Conservation (phyloP, 768 basidiomycete species). For the Amanita pseudoporphyria region DNA sequence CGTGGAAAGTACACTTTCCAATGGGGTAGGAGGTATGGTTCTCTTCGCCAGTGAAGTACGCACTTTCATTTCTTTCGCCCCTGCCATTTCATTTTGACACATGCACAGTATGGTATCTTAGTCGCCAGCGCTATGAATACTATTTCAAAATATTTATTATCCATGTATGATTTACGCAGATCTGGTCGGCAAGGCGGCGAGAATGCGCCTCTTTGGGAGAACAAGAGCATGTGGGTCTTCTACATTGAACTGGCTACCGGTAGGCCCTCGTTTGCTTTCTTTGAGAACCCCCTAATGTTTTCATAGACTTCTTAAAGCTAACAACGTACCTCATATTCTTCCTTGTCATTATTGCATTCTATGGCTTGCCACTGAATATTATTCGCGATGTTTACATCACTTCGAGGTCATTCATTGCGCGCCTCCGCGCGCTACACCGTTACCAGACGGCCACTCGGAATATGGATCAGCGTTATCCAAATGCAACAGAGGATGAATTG, state of each 20-base stretch:
- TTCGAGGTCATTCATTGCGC: conserved; percentile 81
- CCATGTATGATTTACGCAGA: conserved; percentile 70
- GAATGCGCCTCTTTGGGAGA: conserved; percentile 89
- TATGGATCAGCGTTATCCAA: conserved; percentile 94
- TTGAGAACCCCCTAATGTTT: conserved; percentile 8
- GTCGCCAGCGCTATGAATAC: conserved; percentile 73
- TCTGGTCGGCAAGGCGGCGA: conserved; percentile 73
- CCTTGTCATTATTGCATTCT: conserved; percentile 85
- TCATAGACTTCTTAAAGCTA: conserved; percentile 87
- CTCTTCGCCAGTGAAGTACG: conserved; percentile 90
- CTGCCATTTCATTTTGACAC: conserved; percentile 9
- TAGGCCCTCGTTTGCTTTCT: conserved; percentile 24
- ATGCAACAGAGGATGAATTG: conserved; percentile 84
- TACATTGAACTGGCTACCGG: conserved; percentile 91
- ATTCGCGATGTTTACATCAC: conserved; percentile 96
- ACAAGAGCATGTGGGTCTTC: conserved; percentile 95
- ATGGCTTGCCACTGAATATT: conserved; percentile 93
- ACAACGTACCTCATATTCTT: conserved; percentile 92
- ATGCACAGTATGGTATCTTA: conserved; percentile 73
- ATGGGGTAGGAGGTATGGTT: conserved; percentile 86
- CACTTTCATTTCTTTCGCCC: conserved; percentile 7
- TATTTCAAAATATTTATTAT: conserved; percentile 75
- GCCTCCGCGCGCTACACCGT: conserved; percentile 79
- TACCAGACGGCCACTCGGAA: conserved; percentile 93
- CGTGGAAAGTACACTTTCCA: conserved; percentile 66